Evolutionary conservation across 495 filamentous ascomycete species (phyloP).

Genomic region (Annulohypoxylon maeteangense): DNA sequence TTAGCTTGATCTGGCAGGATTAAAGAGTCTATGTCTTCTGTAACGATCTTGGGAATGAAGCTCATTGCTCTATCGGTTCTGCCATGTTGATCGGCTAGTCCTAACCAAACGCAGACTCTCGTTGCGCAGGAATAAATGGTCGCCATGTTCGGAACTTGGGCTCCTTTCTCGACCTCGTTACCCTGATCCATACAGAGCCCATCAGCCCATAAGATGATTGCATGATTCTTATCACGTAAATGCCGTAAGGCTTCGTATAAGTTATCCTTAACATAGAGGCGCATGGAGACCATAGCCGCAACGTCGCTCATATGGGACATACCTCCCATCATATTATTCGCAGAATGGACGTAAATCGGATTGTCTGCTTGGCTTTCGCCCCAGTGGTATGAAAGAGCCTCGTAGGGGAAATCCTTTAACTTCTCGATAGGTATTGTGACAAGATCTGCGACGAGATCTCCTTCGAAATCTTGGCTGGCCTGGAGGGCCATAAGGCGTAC

Average conservation of each 20-base stretch:
- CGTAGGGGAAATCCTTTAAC: background rate
- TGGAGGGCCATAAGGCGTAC: background rate
- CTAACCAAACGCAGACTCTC: background rate
- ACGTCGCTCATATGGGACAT: background rate
- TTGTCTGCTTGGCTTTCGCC: background rate
- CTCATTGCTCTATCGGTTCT: background rate
- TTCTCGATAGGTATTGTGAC: background rate
- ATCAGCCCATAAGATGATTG: background rate
- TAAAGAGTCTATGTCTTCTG: background rate
- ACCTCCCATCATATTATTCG: background rate
- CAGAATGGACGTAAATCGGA: background rate
- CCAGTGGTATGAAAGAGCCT: background rate
- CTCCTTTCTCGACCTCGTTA: background rate
- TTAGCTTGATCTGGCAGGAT: background rate
- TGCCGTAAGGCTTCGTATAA: background rate
- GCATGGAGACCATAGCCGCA: background rate
- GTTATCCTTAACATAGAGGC: background rate
- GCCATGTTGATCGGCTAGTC: background rate
- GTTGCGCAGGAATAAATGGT: background rate
- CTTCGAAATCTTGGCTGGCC: background rate
- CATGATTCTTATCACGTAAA: background rate
- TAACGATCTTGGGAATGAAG: background rate
- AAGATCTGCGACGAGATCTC: background rate
- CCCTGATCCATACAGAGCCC: background rate
- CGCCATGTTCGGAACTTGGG: background rate